These are phyloP conservation scores for Metroxylon sagu DNA, from an alignment of 176 grass and related monocot genomes.

Conservation along the genomic window DNA sequence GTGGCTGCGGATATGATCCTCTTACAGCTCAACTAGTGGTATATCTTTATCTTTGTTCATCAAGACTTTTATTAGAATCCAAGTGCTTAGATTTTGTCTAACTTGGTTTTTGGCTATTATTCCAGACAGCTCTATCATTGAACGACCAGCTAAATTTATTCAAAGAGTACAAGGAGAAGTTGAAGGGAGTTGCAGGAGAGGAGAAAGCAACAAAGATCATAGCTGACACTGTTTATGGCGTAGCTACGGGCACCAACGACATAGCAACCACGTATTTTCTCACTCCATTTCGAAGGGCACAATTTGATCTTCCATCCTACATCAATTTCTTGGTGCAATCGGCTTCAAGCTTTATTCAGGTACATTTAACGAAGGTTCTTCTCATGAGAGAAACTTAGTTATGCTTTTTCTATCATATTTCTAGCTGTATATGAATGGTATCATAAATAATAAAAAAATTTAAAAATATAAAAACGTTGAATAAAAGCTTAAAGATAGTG, in stretches of 20 bases:
- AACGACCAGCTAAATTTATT: constrained; percentile 50
- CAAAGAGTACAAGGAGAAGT: constrained; percentile 45
- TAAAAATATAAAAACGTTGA: no score
- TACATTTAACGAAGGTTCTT: neutral
- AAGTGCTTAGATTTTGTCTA: no score
- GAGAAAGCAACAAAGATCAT: constrained; percentile 35
- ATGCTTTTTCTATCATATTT: no score
- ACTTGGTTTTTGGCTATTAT: neutral
- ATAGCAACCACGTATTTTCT: constrained; percentile 83
- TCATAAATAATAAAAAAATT: no score
- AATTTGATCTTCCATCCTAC: constrained; percentile 77
- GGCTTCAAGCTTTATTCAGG: constrained; percentile 37
- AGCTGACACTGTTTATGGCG: constrained; percentile 34
- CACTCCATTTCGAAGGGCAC: constrained; percentile 28
- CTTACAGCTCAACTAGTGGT: constrained; percentile 34
- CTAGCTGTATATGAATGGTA: no score
- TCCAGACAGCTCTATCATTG: constrained; percentile 55
- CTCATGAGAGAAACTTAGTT: no score
- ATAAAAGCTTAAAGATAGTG: no score
- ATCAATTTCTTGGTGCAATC: constrained; percentile 48
- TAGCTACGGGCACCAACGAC: constrained; percentile 68
- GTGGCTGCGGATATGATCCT: constrained; percentile 63
- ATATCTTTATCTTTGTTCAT: no score
- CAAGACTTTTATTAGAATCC: no score
- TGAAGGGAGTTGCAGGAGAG: constrained; percentile 44